Evolutionary conservation across 345 rosid genomes (phyloP).

Genomic region (rapeseed (Brassica napus)): DNA sequence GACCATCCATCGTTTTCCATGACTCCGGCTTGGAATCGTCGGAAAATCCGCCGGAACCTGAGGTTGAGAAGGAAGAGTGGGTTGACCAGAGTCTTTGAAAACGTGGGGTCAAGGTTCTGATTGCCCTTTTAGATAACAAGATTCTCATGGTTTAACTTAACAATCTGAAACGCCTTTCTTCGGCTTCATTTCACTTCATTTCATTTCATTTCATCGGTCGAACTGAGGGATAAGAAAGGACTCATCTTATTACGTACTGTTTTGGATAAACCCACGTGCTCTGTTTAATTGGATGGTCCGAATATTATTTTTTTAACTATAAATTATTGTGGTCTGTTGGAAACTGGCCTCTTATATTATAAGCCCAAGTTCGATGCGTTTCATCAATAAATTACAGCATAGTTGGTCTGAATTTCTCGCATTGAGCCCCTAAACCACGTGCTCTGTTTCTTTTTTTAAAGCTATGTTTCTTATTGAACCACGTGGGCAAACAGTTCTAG

Average conservation of each 20-base stretch:
- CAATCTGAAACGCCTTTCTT: neutral
- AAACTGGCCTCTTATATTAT: no score
- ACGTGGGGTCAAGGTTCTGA: slow-evolving; percentile 23
- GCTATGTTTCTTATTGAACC: no score
- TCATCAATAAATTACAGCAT: no score
- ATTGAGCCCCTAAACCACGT: no score
- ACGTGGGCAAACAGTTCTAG: no score
- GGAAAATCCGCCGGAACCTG: neutral
- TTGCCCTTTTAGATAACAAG: slow-evolving; percentile 13
- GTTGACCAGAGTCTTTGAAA: neutral
- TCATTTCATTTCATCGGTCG: neutral
- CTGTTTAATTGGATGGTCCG: neutral
- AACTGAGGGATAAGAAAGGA: neutral
- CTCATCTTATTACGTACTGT: neutral
- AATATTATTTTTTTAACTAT: neutral
- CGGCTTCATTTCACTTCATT: neutral
- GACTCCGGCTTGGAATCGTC: slow-evolving; percentile 40
- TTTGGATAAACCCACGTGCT: neutral
- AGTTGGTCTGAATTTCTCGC: no score
- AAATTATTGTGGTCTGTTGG: no score
- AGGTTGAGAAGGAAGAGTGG: slow-evolving; percentile 3
- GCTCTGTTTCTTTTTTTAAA: no score
- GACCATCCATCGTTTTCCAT: slow-evolving; percentile 64
- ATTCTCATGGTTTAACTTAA: slow-evolving; percentile 21
- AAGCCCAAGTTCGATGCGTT: no score